Conservation (phyloP, 2,329 filamentous ascomycete species). For the Pochonia chlamydosporia region DNA sequence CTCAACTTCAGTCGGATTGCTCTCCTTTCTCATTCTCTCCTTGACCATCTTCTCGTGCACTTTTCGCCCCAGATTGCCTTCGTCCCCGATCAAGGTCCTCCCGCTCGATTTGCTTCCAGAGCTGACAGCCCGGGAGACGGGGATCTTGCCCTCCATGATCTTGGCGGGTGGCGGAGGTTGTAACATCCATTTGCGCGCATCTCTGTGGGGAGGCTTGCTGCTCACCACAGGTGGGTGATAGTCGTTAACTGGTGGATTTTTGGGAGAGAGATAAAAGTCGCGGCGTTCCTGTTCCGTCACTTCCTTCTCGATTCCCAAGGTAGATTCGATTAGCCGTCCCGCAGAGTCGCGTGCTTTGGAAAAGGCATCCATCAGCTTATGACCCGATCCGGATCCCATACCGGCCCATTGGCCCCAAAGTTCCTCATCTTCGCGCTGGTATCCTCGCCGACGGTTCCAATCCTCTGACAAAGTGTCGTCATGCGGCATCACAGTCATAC, state of each 20-base stretch:
- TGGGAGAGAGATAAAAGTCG: slow-evolving; percentile 56
- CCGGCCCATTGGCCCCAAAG: slow-evolving; percentile 59
- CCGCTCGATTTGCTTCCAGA: slow-evolving; percentile 45
- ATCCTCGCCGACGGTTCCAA: slow-evolving; percentile 68
- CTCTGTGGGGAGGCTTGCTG: slow-evolving; percentile 61
- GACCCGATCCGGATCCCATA: slow-evolving; percentile 37
- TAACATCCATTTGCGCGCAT: slow-evolving; percentile 83
- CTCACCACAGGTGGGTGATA: slow-evolving; percentile 80
- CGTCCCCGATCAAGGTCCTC: slow-evolving; percentile 35
- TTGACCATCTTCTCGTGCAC: slow-evolving; percentile 40
- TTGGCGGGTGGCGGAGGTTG: slow-evolving; percentile 86
- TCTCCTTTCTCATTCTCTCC: slow-evolving; percentile 39
- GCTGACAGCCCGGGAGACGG: slow-evolving; percentile 58
- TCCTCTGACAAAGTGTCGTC: slow-evolving; percentile 36
- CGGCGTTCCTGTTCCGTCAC: slow-evolving; percentile 47
- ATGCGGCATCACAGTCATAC: slow-evolving; percentile 28
- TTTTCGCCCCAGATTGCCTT: slow-evolving; percentile 34
- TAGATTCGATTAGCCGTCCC: slow-evolving; percentile 47
- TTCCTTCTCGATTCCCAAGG: slow-evolving; percentile 44
- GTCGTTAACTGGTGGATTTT: slow-evolving; percentile 75
- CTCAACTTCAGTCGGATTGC: slow-evolving; percentile 34
- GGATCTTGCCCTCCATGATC: slow-evolving; percentile 83
- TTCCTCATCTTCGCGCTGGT: slow-evolving; percentile 83
- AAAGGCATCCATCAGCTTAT: slow-evolving; percentile 52
- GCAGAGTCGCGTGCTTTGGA: slow-evolving; percentile 53